These are phyloP conservation scores for Nicotiana sylvestris DNA, from an alignment of 257 asterid species.

Conservation along the genomic window DNA sequence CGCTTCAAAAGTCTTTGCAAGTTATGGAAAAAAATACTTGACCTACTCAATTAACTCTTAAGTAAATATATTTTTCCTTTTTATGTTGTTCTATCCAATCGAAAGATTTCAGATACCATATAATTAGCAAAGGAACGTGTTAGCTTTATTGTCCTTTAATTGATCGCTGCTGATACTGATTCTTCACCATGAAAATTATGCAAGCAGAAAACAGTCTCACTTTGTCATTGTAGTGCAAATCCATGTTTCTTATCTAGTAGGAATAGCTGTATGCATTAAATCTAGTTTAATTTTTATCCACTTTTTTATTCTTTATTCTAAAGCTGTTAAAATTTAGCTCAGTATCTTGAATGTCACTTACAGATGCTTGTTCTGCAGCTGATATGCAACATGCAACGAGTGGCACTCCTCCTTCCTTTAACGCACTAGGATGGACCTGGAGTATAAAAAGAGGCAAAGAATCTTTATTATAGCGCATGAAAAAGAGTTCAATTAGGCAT, in stretches of 20 bases:
- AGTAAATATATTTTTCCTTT: not conserved
- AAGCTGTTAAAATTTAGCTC: not conserved
- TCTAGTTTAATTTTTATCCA: not conserved
- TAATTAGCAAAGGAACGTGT: not conserved
- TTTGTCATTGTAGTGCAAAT: not conserved
- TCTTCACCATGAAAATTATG: not conserved
- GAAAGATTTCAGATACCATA: not conserved
- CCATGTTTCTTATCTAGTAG: slow-evolving; percentile 3
- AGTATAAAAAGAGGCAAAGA: slow-evolving; percentile 10
- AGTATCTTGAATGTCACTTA: slow-evolving; percentile 37
- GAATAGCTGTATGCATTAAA: not conserved
- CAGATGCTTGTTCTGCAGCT: slow-evolving; percentile 88
- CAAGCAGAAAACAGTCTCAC: not conserved
- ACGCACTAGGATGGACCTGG: slow-evolving; percentile 94
- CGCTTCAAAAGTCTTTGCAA: slow-evolving; percentile 1
- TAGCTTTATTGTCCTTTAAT: not conserved
- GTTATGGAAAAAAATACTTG: not conserved
- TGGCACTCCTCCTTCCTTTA: slow-evolving; percentile 85
- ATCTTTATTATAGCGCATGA: not conserved
- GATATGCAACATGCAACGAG: slow-evolving; percentile 75
- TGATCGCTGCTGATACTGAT: not conserved
- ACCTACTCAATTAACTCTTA: not conserved
- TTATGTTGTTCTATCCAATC: not conserved
- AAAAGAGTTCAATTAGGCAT: not conserved
- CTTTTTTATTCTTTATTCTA: not conserved